Evolutionary conservation across 169 alveolate genomes (phyloP).

Genomic region (Eimeria necatrix): DNA sequence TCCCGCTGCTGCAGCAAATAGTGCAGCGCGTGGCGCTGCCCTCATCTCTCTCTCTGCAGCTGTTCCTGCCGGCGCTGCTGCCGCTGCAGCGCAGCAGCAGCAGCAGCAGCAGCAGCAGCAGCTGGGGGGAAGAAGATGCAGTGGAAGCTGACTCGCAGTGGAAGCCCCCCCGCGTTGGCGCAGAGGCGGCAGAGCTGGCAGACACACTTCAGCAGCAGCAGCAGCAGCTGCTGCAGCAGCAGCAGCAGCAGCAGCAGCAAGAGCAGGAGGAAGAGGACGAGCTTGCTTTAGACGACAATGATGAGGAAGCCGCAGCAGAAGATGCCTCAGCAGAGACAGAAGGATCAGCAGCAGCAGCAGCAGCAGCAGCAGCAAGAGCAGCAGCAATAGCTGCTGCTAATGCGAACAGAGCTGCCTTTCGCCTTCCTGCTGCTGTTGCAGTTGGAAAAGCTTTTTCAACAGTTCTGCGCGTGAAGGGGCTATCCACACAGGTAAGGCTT

Average conservation of each 20-base stretch:
- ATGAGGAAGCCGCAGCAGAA: too few relatives aligned
- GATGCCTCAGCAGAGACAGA: too few relatives aligned
- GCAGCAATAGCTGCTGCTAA: too few relatives aligned
- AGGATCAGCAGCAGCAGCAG: too few relatives aligned
- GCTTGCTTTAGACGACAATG: too few relatives aligned
- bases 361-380: too few relatives aligned
- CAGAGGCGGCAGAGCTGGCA: background rate
- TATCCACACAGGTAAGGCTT: slow-evolving; percentile 74
- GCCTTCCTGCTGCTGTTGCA: background rate
- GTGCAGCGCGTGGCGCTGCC: slow-evolving; percentile 14
- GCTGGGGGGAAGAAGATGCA: background rate
- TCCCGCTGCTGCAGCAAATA: background rate
- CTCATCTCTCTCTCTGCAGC: background rate
- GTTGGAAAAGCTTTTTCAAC: background rate
- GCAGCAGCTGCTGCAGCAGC: slow-evolving; percentile 21
- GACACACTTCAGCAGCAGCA: slow-evolving; percentile 7
- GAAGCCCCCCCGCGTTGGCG: background rate
- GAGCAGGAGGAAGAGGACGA: background rate
- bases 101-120: slow-evolving; percentile 3
- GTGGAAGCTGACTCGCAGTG: background rate
- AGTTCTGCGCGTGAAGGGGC: background rate
- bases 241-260: background rate
- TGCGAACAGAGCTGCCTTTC: background rate
- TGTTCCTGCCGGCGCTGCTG: background rate
- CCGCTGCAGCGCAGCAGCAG: background rate